Evolutionary conservation across 352 stramenopile species (phyloP), one percentile per base, ranked within the genome.

Genomic region (Phytophthora podocarpi): DNA sequence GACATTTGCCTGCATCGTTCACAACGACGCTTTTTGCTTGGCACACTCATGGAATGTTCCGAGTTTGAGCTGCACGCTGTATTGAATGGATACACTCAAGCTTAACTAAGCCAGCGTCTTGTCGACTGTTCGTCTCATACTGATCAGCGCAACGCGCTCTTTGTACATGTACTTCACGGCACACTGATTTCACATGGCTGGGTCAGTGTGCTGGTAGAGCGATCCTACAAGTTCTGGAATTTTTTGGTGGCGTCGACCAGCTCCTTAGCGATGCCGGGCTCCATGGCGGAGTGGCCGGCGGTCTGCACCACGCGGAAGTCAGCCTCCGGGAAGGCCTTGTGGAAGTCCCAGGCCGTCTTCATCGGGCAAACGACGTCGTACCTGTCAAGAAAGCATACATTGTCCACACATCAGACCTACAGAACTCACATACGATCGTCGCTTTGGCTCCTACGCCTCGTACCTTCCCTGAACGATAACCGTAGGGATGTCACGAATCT

Each of bases 401-500:
- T 26, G 21, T 27, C 11, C 21, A 50, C 10, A 50, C 13, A 13
- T 15, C 6, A 36, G 20, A 39, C 32, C 32, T 37, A 12, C 36
- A 42, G n/a, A 24, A 26, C 31, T n/a, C n/a, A n/a, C 4, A 48
- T 12, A 37, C 1, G 6, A 32, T 23, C 30, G 9, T 23, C 13
- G 5, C 21, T 18, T 35, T 9, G 5, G 32, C 12, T 5, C 31
- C 13, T 35, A 18, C 8, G 5, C 16, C 30, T 18, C 7, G 13
- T 71, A 94, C 73, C 91, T 70, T 62, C 91, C 90, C 62, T 98
- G 91, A 16, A 98, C 87, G 51, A 98, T 96, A 2, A 97, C 83
- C 4, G 85, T 95, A 7, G 91, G 91, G 64, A 98, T 97, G 70
- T 98, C 84, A 39, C 85, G 83, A 67, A 97, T 97, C 76, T 95